phyloP scores from a whole-genome alignment of 495 filamentous ascomycete species.

The Umbilicaria muhlenbergii region DNA sequence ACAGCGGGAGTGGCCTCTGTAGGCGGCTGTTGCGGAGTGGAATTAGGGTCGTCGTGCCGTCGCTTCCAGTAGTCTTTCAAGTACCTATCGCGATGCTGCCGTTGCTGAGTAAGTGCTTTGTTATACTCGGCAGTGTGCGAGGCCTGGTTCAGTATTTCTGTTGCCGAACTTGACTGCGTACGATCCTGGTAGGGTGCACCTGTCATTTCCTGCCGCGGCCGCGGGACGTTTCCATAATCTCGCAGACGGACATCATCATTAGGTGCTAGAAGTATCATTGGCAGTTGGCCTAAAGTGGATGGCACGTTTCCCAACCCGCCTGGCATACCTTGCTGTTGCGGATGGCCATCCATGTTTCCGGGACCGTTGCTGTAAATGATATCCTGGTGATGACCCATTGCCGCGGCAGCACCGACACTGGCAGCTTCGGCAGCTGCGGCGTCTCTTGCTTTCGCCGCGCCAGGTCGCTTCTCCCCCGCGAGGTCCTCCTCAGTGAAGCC shows the following conservation, averaged over 20 bases:
- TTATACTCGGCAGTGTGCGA: conserved; percentile 83
- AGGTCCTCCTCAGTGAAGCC: conserved; percentile 96
- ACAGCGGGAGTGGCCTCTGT: conserved; percentile 32
- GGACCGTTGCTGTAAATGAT: conserved; percentile 67
- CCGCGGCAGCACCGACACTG: conserved; percentile 28
- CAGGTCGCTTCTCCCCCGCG: conserved; percentile 91
- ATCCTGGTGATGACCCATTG: conserved; percentile 46
- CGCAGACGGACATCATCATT: conserved; percentile 62
- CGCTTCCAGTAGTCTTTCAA: conserved; percentile 63
- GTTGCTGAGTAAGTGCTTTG: conserved; percentile 58
- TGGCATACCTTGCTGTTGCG: conserved; percentile 48
- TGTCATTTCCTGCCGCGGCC: conserved; percentile 77
- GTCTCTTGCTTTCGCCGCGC: conserved; percentile 76
- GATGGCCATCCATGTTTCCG: conserved; percentile 38
- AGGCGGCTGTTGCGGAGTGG: conserved; percentile 27
- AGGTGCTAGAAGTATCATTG: conserved; percentile 71
- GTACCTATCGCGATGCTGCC: conserved; percentile 58
- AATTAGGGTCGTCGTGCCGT: conserved; percentile 55
- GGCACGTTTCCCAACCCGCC: conserved; percentile 49
- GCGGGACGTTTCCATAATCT: conserved; percentile 71
- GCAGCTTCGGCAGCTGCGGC: conserved; percentile 45
- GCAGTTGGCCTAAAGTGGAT: conserved; percentile 52
- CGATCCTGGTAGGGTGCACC: conserved; percentile 83
- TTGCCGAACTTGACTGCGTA: conserved; percentile 56
- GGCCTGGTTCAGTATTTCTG: conserved; percentile 80